phyloP scores from a whole-genome alignment of 768 basidiomycete genomes.

The Leccinum sublutescens region DNA sequence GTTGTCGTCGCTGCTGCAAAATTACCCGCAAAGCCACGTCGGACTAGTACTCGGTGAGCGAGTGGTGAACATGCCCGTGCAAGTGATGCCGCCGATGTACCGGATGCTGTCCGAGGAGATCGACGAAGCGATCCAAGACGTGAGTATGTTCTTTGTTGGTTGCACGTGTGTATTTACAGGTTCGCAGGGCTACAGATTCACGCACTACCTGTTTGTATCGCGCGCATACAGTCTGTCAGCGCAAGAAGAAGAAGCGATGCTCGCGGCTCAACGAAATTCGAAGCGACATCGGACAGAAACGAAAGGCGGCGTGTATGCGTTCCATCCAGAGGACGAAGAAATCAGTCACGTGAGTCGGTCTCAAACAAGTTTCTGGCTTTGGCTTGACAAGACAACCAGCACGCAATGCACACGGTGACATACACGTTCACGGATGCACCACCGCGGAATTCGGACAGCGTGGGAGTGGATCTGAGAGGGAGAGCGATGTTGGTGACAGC shows the following conservation, averaged over 20 bases:
- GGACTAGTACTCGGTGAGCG: constrained; percentile 87
- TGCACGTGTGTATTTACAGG: neutral
- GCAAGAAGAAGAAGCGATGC: constrained; percentile 57
- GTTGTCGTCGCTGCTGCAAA: constrained; percentile 43
- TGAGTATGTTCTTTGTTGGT: constrained; percentile 32
- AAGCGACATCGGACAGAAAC: constrained; percentile 37
- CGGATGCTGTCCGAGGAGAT: constrained; percentile 84
- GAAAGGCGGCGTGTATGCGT: constrained; percentile 60
- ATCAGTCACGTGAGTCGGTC: constrained; percentile 53
- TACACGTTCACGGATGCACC: constrained; percentile 53
- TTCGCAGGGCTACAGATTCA: constrained; percentile 60
- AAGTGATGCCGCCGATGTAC: constrained; percentile 91
- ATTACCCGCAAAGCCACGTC: constrained; percentile 44
- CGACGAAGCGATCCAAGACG: constrained; percentile 65
- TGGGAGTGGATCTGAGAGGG: constrained; percentile 70
- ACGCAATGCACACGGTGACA: constrained; percentile 19
- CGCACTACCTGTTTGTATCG: constrained; percentile 73
- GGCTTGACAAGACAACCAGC: constrained; percentile 6
- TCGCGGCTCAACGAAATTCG: constrained; percentile 40
- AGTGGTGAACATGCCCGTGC: constrained; percentile 93
- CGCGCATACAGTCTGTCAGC: constrained; percentile 73
- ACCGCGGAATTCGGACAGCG: constrained; percentile 60
- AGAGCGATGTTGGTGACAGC: constrained; percentile 62
- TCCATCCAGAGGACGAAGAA: constrained; percentile 84
- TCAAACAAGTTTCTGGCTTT: neutral